Evolutionary conservation across 2,329 filamentous ascomycete species (phyloP), one percentile per base, ranked within the genome.

Genomic region (Ophiostoma ips): DNA sequence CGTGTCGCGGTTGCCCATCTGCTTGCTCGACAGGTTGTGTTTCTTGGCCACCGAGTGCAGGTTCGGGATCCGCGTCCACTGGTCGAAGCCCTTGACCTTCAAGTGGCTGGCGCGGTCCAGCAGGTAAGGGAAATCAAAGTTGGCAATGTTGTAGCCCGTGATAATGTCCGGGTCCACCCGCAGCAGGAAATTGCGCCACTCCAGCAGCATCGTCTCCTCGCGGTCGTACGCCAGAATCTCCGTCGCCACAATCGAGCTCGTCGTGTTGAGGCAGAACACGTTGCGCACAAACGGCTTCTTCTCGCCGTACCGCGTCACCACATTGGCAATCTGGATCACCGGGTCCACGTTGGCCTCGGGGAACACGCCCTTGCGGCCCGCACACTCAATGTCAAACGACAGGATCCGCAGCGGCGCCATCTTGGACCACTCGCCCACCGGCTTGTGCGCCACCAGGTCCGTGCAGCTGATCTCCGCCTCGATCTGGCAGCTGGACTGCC

Each of bases 301-400:
- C 58, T 98, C 92, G 73, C 92, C 92, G 56, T 95, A 95, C 60
- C 82, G 76, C 31, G 89, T 96, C 16, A 98, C 90, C 6, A 96
- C 79, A 60, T 95, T 96, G 52, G 92, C 92, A 56, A 98, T 98
- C 64, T 98, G 92, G 57, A 98, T 98, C 56, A 98, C 89, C 0
- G 90, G 88, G 60, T 98, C 92, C 18, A 87, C 70, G 53, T 90
- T 81, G 10, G 94, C 81, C 64, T 98, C 92, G 0, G 94, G 92
- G 61, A 98, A 98, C 61, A 98, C 84, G 56, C 92, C 92, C 67
- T 98, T 96, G 58, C 94, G 84, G 48, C 92, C 92, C 58, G 92
- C 92, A 65, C 92, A 98, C 66, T 98, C 92, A 58, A 98, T 98
- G 77, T 98, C 92, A 61, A 98, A 96, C 5, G 92, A 96, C 43